Evolutionary conservation across 1,284 basidiomycete species (phyloP).

Genomic region (Amylostereum areolatum): DNA sequence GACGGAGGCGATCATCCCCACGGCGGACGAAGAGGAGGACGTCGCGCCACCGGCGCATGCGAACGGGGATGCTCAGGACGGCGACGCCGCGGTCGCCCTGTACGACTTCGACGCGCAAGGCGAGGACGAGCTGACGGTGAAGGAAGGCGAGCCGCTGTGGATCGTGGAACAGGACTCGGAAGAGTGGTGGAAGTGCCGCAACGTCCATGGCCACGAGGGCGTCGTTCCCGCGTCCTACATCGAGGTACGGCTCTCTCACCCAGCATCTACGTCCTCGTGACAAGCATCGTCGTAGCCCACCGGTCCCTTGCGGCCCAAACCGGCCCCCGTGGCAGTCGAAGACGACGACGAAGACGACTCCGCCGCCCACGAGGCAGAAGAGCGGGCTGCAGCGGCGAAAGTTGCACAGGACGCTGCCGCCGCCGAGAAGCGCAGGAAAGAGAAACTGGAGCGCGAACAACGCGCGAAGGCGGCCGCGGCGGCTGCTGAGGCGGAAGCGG

Average conservation of each 20-base stretch:
- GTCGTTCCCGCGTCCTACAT: slow-evolving; percentile 97
- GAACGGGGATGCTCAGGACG: slow-evolving; percentile 24
- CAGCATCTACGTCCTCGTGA: background rate
- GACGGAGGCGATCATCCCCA: slow-evolving; percentile 60
- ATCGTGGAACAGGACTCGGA: slow-evolving; percentile 87
- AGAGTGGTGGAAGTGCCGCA: slow-evolving; percentile 98
- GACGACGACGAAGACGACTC: slow-evolving; percentile 17
- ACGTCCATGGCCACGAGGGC: slow-evolving; percentile 74
- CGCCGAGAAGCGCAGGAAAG: slow-evolving; percentile 49
- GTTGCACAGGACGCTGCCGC: slow-evolving; percentile 53
- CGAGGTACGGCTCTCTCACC: slow-evolving; percentile 46
- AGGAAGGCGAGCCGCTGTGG: slow-evolving; percentile 78
- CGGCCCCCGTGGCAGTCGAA: slow-evolving; percentile 17
- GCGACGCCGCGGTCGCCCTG: slow-evolving; percentile 62
- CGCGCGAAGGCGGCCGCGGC: slow-evolving; percentile 42
- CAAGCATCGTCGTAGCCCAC: slow-evolving; percentile 4
- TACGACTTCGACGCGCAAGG: slow-evolving; percentile 96
- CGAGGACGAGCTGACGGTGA: slow-evolving; percentile 89
- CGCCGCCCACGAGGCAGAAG: slow-evolving; percentile 19
- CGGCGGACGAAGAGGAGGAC: slow-evolving; percentile 26
- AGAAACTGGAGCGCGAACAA: slow-evolving; percentile 25
- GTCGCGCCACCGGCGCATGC: slow-evolving; percentile 28
- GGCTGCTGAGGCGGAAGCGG: slow-evolving; percentile 32
- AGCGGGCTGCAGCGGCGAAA: slow-evolving; percentile 29
- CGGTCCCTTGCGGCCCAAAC: slow-evolving; percentile 5